Base-by-base conservation (phyloP, 192 early-diverging fungal genomes). In the Backusella circina region DNA sequence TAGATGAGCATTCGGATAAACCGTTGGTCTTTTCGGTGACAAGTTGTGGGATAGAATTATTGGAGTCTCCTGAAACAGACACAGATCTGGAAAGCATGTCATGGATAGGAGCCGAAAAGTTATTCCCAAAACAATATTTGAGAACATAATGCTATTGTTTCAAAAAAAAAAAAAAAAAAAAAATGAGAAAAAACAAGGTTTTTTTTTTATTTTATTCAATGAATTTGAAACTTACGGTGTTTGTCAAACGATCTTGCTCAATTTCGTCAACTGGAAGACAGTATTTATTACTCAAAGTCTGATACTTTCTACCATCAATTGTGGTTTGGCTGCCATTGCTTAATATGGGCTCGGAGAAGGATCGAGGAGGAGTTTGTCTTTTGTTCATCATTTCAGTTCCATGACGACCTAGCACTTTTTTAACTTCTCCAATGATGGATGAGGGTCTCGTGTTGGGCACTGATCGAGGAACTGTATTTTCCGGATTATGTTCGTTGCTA, bases 241-340 rank as follows among this genome's bases (percentile, higher is more conserved):
- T 67, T 41, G 69, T 67, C 30, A 80, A 47, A 30, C 79, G 70
- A 64, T 80, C 79, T 38, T 75, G 73, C 61, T 80, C 79, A 36
- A 61, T 38, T 44, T 82, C 76, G 50, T 82, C 76, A 51, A 67
- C 75, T 2, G 82, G 82, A 38, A 80, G 66, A 23, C 47, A 65
- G 39, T 83, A 83, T 57, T 66, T 72, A 13, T 28, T 67, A 36
- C 77, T 61, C 3, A n/a, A 2, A 26, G 77, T 72, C 31, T 72
- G 75, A 54, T 73, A 77, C n/a, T 35, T 64, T 71, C 78, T 30
- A 8, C 70, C 70, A 18, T 76, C 31, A 67, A 67, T 66, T 18
- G 30, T 66, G 26, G 39, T 30, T 68, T 68, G 67, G 33, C 21
- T 2, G 12, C 28, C 33, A 36, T 21, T 44, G 10, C 5, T 31